A percentile compares a stretch with the other conserved stretches of the same genome.
Conservation (phyloP, 805 yeast genomes). For the Saturnispora mendoncae region DNA sequence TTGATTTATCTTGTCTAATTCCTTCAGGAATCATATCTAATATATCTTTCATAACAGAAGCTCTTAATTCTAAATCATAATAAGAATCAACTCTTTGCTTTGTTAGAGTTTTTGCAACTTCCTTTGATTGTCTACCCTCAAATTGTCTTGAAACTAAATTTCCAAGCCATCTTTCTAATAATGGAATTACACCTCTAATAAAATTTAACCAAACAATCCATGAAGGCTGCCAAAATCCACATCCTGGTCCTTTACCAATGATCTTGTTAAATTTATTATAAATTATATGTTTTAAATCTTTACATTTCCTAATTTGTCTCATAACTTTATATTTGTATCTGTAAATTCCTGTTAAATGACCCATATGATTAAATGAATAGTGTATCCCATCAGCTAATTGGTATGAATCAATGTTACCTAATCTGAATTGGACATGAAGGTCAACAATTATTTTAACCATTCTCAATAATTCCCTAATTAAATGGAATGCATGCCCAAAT, state of each 20-base stretch:
- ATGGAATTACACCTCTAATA: slow-evolving; percentile 83
- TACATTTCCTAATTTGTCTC: slow-evolving; percentile 96
- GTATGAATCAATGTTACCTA: slow-evolving; percentile 87
- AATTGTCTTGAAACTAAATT: slow-evolving; percentile 86
- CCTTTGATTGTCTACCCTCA: slow-evolving; percentile 89
- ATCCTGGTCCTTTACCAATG: slow-evolving; percentile 98
- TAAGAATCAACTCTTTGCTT: slow-evolving; percentile 94
- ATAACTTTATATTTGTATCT: slow-evolving; percentile 94
- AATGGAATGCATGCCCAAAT: slow-evolving; percentile 92
- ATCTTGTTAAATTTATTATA: slow-evolving; percentile 73
- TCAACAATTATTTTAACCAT: slow-evolving; percentile 84
- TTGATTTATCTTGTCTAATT: slow-evolving; percentile 75
- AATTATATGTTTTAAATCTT: slow-evolving; percentile 87
- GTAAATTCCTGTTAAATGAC: slow-evolving; percentile 93
- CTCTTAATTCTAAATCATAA: slow-evolving; percentile 86
- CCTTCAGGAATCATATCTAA: slow-evolving; percentile 97
- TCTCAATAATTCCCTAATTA: slow-evolving; percentile 81
- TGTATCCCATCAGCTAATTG: slow-evolving; percentile 93
- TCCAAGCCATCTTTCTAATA: slow-evolving; percentile 91
- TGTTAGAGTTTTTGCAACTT: slow-evolving; percentile 86
- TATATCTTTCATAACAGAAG: slow-evolving; percentile 92
- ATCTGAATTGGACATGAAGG: slow-evolving; percentile 82
- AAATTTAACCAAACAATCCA: slow-evolving; percentile 96
- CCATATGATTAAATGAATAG: slow-evolving; percentile 85
- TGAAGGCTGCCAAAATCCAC: slow-evolving; percentile 99